Conservation (phyloP, 1,284 basidiomycete species). For the Rhodotorula sp. region DNA sequence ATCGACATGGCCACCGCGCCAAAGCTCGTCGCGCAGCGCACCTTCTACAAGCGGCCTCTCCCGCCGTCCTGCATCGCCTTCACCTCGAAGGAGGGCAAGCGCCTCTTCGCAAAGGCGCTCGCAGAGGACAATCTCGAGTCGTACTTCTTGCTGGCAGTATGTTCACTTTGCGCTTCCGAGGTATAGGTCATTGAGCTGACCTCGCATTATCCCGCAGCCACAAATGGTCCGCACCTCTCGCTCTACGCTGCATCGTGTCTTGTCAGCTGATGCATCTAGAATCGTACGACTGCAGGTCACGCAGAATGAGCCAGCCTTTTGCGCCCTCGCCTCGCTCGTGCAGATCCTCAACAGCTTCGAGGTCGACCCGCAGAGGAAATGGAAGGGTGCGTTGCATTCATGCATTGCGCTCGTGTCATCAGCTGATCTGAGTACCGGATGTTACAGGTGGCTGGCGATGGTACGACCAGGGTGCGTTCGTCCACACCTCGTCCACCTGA, state of each 20-base stretch:
- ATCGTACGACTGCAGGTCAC: conserved; percentile 23
- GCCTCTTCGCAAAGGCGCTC: conserved; percentile 39
- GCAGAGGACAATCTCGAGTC: conserved; percentile 41
- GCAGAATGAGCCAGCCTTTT: conserved; percentile 45
- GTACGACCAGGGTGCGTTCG: conserved; percentile 39
- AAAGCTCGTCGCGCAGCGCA: neutral
- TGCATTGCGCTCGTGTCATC: no score
- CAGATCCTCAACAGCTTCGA: conserved; percentile 46
- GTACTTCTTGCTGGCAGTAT: conserved; percentile 43
- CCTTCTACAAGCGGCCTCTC: conserved; percentile 46
- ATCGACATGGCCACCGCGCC: conserved; percentile 2
- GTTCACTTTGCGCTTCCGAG: neutral
- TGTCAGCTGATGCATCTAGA: neutral
- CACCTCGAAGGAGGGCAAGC: conserved; percentile 35
- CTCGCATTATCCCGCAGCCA: neutral
- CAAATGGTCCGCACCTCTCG: neutral
- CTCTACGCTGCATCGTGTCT: neutral
- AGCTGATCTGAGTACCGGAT: no score
- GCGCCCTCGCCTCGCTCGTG: conserved; percentile 43
- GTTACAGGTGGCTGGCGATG: conserved; percentile 35
- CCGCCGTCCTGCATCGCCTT: conserved; percentile 42
- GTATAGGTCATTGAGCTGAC: neutral
- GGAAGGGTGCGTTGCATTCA: conserved; percentile 41
- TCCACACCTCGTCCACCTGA: no score
- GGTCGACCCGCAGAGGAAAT: conserved; percentile 44